Base-by-base conservation (phyloP, 2,329 filamentous ascomycete species). In the Cladosporium sp. region DNA sequence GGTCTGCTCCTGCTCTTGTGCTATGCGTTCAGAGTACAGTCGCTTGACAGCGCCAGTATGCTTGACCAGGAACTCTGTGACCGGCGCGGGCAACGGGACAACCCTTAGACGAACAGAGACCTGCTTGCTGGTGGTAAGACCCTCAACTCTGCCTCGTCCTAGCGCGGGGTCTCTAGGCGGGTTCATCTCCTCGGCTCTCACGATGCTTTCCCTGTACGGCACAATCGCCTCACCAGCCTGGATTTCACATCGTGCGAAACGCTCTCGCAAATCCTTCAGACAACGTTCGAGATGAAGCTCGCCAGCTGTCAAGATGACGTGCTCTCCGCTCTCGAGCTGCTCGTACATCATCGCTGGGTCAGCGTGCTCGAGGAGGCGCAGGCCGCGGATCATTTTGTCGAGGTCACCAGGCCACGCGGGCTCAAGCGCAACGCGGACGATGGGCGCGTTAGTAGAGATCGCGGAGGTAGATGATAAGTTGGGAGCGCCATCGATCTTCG, bases 261-360 rank as follows among this genome's bases (percentile, higher is more conserved):
- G 80, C 66, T 98, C 93, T 56, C 89, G 82, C 22, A 98, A 76
- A 73, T 98, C 93, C 49, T 93, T 95, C 54, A 98, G 70, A 67
- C 93, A 98, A 53, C 93, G 79, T 70, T 98, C 93, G 3, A 98
- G 77, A 72, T 98, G 93, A 59, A 98, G 68, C 70, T 98, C 93
- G 50, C 93, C 93, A 5, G 93, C 93, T 0, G 93, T 97, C 35
- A 95, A 72, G 18, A 98, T 82, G 40, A 98, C 93, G 69, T 98
- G 93, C 71, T 98, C 93, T 53, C 93, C 93, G 60, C 86, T 96
- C 53, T 85, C 81, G 49, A 97, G 85, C 46, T 95, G 89, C 67
- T 97, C 91, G 62, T 98, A 98, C 67, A 95, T 85, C 11, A 92
- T 93, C 63, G 93, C 97, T 0, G 93, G 92, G 63, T 98, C 93